Percentiles rank a stretch among this genome's conserved stretches.
phyloP scores from a whole-genome alignment of 768 basidiomycete genomes.

The Hericium rajendrae region DNA sequence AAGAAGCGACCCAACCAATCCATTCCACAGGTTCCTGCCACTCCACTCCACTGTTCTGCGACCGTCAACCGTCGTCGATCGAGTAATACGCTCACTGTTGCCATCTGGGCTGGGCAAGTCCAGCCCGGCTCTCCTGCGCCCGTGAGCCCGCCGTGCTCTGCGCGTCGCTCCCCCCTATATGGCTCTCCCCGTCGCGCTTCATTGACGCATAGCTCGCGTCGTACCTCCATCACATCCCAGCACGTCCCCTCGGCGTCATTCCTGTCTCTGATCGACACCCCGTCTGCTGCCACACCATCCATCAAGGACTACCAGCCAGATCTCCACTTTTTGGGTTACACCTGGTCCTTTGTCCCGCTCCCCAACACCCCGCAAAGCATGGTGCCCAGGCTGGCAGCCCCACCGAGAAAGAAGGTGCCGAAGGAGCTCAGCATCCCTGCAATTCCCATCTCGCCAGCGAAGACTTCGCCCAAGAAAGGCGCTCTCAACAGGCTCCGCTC shows the following conservation, averaged over 20 bases:
- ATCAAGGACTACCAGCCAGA: constrained; percentile 40
- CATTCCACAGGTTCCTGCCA: background rate
- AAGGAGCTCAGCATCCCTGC: constrained; percentile 30
- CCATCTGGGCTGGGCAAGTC: constrained; percentile 57
- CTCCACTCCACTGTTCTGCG: background rate
- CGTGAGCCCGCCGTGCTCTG: constrained; percentile 21
- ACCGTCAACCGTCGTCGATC: constrained; percentile 26
- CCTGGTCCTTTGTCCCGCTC: constrained; percentile 46
- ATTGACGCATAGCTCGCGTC: constrained; percentile 16
- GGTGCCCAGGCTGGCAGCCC: background rate
- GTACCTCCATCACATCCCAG: constrained; percentile 29
- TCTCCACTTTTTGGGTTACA: constrained; percentile 54
- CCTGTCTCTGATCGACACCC: constrained; percentile 32
- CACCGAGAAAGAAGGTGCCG: background rate
- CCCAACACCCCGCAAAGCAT: constrained; percentile 4
- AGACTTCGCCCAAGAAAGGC: constrained; percentile 12
- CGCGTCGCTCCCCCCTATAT: constrained; percentile 12
- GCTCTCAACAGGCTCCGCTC: constrained; percentile 34
- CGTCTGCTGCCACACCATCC: constrained; percentile 34
- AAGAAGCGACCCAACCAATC: background rate
- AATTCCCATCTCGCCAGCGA: constrained; percentile 29
- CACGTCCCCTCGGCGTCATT: constrained; percentile 38
- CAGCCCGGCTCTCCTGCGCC: constrained; percentile 59
- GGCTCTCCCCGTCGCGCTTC: constrained; percentile 25
- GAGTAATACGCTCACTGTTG: constrained; percentile 39